Base-by-base conservation (phyloP, 2,329 filamentous ascomycete species). In the Scedosporium minutisporum region DNA sequence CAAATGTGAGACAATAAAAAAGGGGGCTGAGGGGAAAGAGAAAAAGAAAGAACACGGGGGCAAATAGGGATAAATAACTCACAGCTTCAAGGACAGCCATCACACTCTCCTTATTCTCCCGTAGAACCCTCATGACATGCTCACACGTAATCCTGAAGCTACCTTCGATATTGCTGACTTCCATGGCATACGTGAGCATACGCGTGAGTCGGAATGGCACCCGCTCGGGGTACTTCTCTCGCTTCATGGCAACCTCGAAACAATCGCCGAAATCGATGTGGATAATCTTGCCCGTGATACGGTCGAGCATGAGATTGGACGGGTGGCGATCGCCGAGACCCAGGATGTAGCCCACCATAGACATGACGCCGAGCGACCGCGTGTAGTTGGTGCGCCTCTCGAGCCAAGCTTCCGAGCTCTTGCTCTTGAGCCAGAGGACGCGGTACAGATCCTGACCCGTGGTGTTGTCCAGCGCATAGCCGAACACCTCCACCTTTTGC, bases 291-390 rank as follows among this genome's bases (percentile, higher is more conserved):
- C 95, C 95, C 1, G 93, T 97, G 65, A 96, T 87, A 46, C 92
- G 89, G 74, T 99, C 95, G 48, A 99, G 87, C 89, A 99, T 96
- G 70, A 99, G 78, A 74, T 99, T 99, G 65, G 92, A 97, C 44
- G 96, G 96, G 76, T 99, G 95, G 58, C 96, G 88, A 77, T 99
- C 95, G 62, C 95, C 95, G 14, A 99, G 81, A 64, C 95, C 96
- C 23, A 99, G 86, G 67, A 99, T 97, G 75, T 99, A 99, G 66
- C 95, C 95, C n/a, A 97, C 95, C 92, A 99, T 99, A n/a, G 92
- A 97, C 95, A 99, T 99, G 70, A 99, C 95, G 68, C 91, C 95
- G 1, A 99, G 82, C 1, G 93, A 97, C 63, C 95, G 89, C 18
- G 95, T 99, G 77, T 99, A 99, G 73, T 96, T 99, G n/a, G 96